phyloP scores from a whole-genome alignment of 352 stramenopile species.

The Pythium rishiriense region DNA sequence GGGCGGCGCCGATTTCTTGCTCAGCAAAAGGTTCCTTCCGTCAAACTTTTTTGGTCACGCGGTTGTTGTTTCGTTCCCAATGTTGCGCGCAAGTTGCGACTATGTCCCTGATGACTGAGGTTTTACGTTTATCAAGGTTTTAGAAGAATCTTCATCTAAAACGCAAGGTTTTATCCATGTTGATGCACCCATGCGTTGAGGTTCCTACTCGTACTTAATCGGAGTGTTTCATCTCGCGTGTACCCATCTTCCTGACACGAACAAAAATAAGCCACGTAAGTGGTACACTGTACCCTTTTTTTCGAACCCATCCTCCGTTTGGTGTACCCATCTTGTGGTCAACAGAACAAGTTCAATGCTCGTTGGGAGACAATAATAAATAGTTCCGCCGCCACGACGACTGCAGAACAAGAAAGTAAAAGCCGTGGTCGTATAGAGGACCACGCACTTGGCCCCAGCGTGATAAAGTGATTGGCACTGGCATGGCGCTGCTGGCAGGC shows the following conservation, averaged over 20 bases:
- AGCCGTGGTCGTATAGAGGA: too few species aligned
- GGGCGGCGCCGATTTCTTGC: background rate
- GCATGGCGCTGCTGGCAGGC: background rate
- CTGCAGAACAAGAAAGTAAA: too few species aligned
- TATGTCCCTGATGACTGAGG: background rate
- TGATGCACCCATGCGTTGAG: constrained; percentile 7
- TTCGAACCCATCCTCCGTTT: constrained; percentile 1
- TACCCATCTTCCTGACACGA: constrained; percentile 28
- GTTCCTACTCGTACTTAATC: constrained; percentile 26
- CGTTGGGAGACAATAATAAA: background rate
- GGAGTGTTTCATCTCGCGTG: constrained; percentile 18
- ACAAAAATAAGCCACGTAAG: constrained; percentile 18
- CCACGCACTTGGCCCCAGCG: too few species aligned
- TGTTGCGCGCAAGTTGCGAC: constrained; percentile 8
- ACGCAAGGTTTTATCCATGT: constrained; percentile 26
- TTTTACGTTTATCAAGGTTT: constrained; percentile 9
- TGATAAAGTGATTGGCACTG: too few species aligned
- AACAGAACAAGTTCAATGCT: background rate
- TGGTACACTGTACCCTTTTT: constrained; percentile 25
- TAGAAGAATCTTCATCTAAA: background rate
- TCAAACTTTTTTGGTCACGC: constrained; percentile 4
- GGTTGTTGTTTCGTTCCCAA: constrained; percentile 10
- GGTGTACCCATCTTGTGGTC: background rate
- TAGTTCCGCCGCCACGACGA: too few species aligned
- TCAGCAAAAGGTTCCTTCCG: constrained; percentile 13